phyloP scores from a whole-genome alignment of 768 basidiomycete species.

The Mycena rebaudengoi region DNA sequence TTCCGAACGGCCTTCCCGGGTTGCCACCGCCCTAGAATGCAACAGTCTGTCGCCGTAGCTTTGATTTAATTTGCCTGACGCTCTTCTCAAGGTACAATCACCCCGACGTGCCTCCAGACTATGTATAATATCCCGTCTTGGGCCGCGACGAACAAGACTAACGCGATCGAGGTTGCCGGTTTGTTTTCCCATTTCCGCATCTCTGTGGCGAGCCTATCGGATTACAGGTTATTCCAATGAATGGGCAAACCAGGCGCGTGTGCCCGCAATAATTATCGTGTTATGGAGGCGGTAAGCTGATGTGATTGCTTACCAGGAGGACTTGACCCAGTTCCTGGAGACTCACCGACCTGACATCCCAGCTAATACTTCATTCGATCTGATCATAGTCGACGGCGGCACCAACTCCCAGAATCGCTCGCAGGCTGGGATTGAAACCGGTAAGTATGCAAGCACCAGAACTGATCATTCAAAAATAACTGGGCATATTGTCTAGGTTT shows the following conservation, averaged over 20 bases:
- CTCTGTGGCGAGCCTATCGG: too few relatives aligned
- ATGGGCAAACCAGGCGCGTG: too few relatives aligned
- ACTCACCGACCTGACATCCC: constrained; percentile 31
- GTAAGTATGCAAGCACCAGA: constrained; percentile 20
- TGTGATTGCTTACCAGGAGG: neutral
- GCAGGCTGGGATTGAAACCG: constrained; percentile 35
- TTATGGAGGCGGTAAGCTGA: too few relatives aligned
- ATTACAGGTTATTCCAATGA: too few relatives aligned
- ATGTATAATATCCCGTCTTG: constrained; percentile 35
- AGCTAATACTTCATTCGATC: constrained; percentile 29
- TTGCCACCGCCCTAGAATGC: too few relatives aligned
- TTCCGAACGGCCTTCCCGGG: too few relatives aligned
- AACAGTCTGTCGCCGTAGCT: too few relatives aligned
- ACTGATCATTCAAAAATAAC: too few relatives aligned
- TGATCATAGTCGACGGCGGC: constrained; percentile 33
- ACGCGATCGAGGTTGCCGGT: constrained; percentile 31
- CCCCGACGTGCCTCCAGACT: constrained; percentile 31
- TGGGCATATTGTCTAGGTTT: too few relatives aligned
- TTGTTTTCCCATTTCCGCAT: too few relatives aligned
- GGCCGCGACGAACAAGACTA: constrained; percentile 22
- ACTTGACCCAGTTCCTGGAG: constrained; percentile 27
- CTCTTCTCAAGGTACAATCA: constrained; percentile 20
- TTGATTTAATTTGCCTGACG: too few relatives aligned
- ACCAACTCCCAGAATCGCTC: constrained; percentile 28
- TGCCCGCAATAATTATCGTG: too few relatives aligned